Evolutionary conservation across 2,329 filamentous ascomycete genomes (phyloP), one percentile per base, ranked within the genome.

Genomic region (Parasarocladium wereldwijsianum): DNA sequence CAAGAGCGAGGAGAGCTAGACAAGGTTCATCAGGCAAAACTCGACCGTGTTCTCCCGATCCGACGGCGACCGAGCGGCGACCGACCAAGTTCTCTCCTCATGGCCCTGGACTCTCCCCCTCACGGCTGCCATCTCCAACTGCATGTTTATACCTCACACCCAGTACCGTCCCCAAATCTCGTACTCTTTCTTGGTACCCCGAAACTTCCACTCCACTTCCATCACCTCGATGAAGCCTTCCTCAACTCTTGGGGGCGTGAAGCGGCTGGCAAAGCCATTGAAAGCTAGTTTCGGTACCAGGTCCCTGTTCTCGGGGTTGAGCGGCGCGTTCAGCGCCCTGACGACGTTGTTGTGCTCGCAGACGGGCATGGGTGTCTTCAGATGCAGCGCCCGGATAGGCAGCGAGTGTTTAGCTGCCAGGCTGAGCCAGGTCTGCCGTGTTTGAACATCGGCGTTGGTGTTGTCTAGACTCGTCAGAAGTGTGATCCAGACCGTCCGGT

Each of bases 321-420:
- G 64, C 61, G 76, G 37, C 29, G 52, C 49, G 42, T 75, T 76
- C 44, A 86, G 58, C 2, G 84, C 72, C 36, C 90, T 70, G 28
- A 93, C 81, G 2, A 70, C 71, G 46, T 93, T 81, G 47, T 98
- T 98, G 57, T 98, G 90, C 49, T 85, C 74, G 40, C 70, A 75
- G 7, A 93, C 49, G 24, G 68, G 64, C 16, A 73, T 52, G 1
- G 75, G 62, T 9, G 84, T 78, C 30, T 76, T 79, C 57, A 98
- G 90, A 52, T 80, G 78, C 8, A 96, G 63, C 46, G 87, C 93
- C 26, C 87, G 78, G 41, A 93, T 79, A 3, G 81, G 77, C 3
- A 92, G 62, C 4, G 69, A 60, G 43, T 72, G 57, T 43, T 77
- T 76, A 38, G 64, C 66, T 12, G 85, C 85, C 17, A 96, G 55